phyloP scores from a whole-genome alignment of 371 early-diverging fungal species.

The Dinochytrium kinnereticum region DNA sequence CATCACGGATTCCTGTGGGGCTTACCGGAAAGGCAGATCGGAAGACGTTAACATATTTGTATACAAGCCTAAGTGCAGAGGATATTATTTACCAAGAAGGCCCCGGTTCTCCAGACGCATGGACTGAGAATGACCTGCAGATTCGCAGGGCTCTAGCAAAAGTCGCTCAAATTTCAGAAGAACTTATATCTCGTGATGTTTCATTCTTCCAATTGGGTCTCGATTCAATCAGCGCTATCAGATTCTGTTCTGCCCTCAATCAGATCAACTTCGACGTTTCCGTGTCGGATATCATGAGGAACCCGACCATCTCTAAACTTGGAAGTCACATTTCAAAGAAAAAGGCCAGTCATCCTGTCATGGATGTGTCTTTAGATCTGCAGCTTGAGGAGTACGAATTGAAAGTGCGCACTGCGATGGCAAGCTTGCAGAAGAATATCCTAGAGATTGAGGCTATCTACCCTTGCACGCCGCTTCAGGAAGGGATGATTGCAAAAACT shows the following conservation, averaged over 20 bases:
- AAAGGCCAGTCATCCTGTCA: background rate
- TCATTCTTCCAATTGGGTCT: conserved; percentile 32
- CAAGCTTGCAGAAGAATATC: background rate
- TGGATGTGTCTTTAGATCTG: background rate
- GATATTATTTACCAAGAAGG: background rate
- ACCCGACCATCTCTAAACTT: background rate
- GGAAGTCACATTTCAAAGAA: background rate
- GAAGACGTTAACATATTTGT: background rate
- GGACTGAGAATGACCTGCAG: background rate
- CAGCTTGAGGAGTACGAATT: background rate
- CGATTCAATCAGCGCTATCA: conserved; percentile 31
- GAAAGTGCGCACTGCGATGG: background rate
- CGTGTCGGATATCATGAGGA: background rate
- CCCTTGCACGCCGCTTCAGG: conserved; percentile 32
- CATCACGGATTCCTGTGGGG: conserved; percentile 25
- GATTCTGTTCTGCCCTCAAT: conserved; percentile 3
- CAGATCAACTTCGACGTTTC: background rate
- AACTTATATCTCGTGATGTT: background rate
- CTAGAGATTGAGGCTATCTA: conserved; percentile 5
- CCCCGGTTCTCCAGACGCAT: background rate
- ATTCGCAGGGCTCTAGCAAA: background rate
- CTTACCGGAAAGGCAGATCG: conserved; percentile 31
- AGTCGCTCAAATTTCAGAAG: conserved; percentile 8
- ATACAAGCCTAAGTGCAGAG: background rate
- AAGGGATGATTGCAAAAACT: conserved; percentile 24